phyloP scores from a whole-genome alignment of 2,329 filamentous ascomycete genomes.

The Xylariaceae sp. region DNA sequence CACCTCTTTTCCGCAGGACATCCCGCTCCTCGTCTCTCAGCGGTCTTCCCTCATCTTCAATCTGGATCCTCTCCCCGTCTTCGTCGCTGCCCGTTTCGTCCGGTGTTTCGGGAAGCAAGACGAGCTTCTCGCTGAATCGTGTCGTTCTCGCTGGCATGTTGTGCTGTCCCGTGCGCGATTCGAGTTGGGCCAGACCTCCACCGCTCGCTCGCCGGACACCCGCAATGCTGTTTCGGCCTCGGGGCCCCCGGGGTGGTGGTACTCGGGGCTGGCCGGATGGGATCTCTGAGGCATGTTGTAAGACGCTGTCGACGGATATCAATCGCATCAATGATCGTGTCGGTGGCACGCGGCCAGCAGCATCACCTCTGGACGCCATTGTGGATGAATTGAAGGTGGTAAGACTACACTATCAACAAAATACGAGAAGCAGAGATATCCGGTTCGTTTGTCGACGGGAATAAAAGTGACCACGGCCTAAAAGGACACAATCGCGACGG shows the following conservation, averaged over 20 bases:
- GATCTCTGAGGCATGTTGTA: slow-evolving; percentile 90
- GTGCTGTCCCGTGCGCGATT: slow-evolving; percentile 46
- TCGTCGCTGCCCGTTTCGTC: slow-evolving; percentile 53
- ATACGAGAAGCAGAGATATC: too few species aligned
- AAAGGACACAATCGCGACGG: too few species aligned
- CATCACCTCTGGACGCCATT: slow-evolving; percentile 16
- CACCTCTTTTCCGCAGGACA: slow-evolving; percentile 57
- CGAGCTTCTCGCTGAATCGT: slow-evolving; percentile 95
- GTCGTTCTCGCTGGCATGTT: slow-evolving; percentile 78
- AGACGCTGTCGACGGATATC: slow-evolving; percentile 88
- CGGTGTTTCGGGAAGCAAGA: slow-evolving; percentile 78
- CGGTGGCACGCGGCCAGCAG: slow-evolving; percentile 12
- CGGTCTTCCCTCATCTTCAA: slow-evolving; percentile 52
- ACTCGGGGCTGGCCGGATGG: slow-evolving; percentile 86
- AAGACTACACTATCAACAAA: background rate
- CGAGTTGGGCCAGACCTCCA: slow-evolving; percentile 39
- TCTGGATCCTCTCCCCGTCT: slow-evolving; percentile 45
- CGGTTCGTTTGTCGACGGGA: too few species aligned
- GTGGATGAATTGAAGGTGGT: background rate
- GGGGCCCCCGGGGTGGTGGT: slow-evolving; percentile 51
- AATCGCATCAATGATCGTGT: slow-evolving; percentile 55
- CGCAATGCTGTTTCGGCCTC: slow-evolving; percentile 41
- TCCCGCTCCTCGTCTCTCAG: slow-evolving; percentile 64
- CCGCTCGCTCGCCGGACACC: slow-evolving; percentile 42
- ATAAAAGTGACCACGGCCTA: too few species aligned